Base-by-base conservation (phyloP, 1,284 basidiomycete genomes). In the Marasmius fiardii region DNA sequence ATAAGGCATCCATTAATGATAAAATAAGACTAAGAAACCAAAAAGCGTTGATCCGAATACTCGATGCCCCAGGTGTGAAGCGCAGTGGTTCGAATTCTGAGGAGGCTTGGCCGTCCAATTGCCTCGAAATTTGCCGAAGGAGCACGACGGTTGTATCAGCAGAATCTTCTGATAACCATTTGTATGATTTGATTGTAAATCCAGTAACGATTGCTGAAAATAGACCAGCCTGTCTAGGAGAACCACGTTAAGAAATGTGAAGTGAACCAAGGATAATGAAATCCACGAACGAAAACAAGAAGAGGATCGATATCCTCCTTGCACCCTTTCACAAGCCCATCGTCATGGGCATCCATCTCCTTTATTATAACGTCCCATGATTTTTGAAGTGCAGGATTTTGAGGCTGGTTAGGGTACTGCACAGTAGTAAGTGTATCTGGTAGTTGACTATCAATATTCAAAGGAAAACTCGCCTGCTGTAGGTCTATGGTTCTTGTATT, bases 21-120 rank as follows among this genome's bases (percentile, higher is more conserved):
- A 58, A 35, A 26, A 43, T 47, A 12, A 58, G 54, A 20, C 57
- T 58, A 43, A 55, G 53, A 39, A 58, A 55, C 54, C 57, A 53
- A 4, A 58, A 44, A 7, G 52, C 49, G 35, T 58, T 55, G 31
- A 58, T 43, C 5, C 57, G 41, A 20, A 43, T 31, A 16, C 37
- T 23, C 1, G 41, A 44, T 12, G 18, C 34, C 35, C n/a, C n/a
- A 3, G 16, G 3, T 14, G 39, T 18, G 4, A 4, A 7, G 16
- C 20, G 1, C 11, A 41, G n/a, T 39, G 37, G 39, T 41, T 10
- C 14, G 2, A 16, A 4, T 6, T 41, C 39, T 4, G 37, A n/a
- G 8, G 4, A 4, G 39, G 14, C 20, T 16, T 4, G n/a, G 14
- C 20, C 20, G 14, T 2, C 4, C 16, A 7, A n/a, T n/a, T 41